These are phyloP conservation scores for Epichloe glyceriae DNA, from an alignment of 2,329 filamentous ascomycete species.

Conservation along the genomic window DNA sequence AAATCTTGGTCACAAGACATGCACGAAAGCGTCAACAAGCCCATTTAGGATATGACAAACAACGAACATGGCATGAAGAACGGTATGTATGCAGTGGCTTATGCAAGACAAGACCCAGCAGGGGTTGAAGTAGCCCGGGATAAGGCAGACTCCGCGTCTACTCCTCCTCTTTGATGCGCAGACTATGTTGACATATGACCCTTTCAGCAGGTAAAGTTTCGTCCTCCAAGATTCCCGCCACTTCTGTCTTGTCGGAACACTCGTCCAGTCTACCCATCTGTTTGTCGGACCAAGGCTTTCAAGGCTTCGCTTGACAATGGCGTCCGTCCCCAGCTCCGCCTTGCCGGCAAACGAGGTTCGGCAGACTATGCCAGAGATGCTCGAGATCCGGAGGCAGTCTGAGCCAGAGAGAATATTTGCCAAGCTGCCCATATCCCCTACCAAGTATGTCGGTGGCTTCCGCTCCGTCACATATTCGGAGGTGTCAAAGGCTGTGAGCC, in stretches of 20 bases:
- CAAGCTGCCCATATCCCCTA: not conserved
- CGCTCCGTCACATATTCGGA: not conserved
- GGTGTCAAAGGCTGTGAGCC: constrained; percentile 1
- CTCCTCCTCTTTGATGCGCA: too few species aligned
- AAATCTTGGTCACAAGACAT: too few species aligned
- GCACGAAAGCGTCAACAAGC: too few species aligned
- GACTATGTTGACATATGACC: too few species aligned
- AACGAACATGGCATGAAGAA: too few species aligned
- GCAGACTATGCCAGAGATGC: not conserved
- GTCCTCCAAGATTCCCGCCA: too few species aligned
- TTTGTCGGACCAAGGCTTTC: not conserved
- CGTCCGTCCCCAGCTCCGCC: not conserved
- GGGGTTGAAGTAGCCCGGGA: too few species aligned
- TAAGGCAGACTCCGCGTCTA: too few species aligned
- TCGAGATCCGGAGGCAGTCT: not conserved
- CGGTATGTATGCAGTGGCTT: too few species aligned
- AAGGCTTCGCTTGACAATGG: not conserved
- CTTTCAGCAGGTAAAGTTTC: too few species aligned
- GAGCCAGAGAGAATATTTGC: not conserved
- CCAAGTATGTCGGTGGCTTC: not conserved
- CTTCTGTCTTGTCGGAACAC: not conserved
- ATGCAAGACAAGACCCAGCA: too few species aligned
- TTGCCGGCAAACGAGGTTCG: constrained; percentile 1
- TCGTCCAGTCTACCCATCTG: not conserved
- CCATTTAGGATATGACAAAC: too few species aligned